Percentiles rank a stretch among this genome's conserved stretches.
Conservation (phyloP, 805 yeast species). For the Starmerella vitae region DNA sequence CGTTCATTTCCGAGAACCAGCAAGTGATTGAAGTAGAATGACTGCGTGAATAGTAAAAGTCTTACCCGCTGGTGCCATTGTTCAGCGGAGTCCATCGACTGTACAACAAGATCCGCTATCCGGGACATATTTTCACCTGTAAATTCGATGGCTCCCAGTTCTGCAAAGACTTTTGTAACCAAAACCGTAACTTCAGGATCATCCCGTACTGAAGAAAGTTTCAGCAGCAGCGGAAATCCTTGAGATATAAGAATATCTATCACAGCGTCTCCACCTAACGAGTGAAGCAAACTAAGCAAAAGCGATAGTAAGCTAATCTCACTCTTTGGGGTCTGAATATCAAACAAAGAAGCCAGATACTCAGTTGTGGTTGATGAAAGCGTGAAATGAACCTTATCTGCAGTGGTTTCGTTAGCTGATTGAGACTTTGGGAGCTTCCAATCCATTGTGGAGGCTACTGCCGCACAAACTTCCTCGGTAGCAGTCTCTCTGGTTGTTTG, state of each 20-base stretch:
- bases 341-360: conserved; percentile 3
- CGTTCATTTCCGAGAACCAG: conserved; percentile 39
- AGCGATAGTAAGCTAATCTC: conserved; percentile 13
- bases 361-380: not conserved
- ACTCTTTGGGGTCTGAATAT: not conserved
- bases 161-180: conserved; percentile 37
- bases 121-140: conserved; percentile 32
- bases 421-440: not conserved
- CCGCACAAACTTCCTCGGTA: conserved; percentile 8
- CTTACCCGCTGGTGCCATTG: conserved; percentile 52
- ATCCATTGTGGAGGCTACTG: not conserved
- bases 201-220: conserved; percentile 56
- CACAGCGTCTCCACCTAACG: conserved; percentile 41
- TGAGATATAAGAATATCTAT: conserved; percentile 39
- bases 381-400: not conserved
- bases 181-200: conserved; percentile 42
- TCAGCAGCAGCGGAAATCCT: conserved; percentile 57
- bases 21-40: conserved; percentile 55
- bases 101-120: conserved; percentile 23
- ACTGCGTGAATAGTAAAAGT: conserved; percentile 56
- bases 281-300: conserved; percentile 34
- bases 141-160: conserved; percentile 38
- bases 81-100: conserved; percentile 20
- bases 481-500: conserved; percentile 13
- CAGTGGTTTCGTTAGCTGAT: not conserved